Percentiles rank a stretch among this genome's conserved stretches.
Conservation (phyloP, 1,139 yeast species). For the Geotrichum fermentans region DNA sequence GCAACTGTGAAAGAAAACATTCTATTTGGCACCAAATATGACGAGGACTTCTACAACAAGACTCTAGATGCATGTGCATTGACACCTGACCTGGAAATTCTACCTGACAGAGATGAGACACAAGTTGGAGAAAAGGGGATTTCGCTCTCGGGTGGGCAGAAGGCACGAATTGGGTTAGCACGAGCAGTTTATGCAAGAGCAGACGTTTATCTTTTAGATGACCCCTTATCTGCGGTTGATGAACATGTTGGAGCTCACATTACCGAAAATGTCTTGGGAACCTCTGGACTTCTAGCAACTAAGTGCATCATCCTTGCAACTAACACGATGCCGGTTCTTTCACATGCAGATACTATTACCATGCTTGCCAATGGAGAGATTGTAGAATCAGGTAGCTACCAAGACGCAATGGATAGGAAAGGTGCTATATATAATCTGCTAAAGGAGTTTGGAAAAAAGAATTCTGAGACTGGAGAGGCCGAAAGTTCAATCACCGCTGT, state of each 20-base stretch:
- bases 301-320: constrained; percentile 77
- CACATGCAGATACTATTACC: constrained; percentile 58
- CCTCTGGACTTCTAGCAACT: constrained; percentile 57
- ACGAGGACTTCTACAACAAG: constrained; percentile 59
- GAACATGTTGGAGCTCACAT: constrained; percentile 75
- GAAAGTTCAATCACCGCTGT: constrained; percentile 8
- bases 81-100: constrained; percentile 56
- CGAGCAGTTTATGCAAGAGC: constrained; percentile 85
- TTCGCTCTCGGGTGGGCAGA: constrained; percentile 85
- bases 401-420: constrained; percentile 27
- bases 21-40: constrained; percentile 69
- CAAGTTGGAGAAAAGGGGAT: constrained; percentile 90
- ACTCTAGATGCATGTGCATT: constrained; percentile 79
- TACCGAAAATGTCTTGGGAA: constrained; percentile 54
- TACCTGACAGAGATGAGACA: constrained; percentile 80
- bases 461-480: neutral
- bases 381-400: constrained; percentile 40
- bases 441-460: constrained; percentile 66
- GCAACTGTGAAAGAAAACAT: constrained; percentile 71
- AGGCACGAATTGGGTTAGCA: constrained; percentile 79
- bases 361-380: constrained; percentile 55
- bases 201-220: constrained; percentile 75
- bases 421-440: constrained; percentile 47
- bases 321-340: constrained; percentile 67
- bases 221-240: constrained; percentile 77